Conservation (phyloP, 306 rosid genomes). For the Notholithocarpus densiflorus region DNA sequence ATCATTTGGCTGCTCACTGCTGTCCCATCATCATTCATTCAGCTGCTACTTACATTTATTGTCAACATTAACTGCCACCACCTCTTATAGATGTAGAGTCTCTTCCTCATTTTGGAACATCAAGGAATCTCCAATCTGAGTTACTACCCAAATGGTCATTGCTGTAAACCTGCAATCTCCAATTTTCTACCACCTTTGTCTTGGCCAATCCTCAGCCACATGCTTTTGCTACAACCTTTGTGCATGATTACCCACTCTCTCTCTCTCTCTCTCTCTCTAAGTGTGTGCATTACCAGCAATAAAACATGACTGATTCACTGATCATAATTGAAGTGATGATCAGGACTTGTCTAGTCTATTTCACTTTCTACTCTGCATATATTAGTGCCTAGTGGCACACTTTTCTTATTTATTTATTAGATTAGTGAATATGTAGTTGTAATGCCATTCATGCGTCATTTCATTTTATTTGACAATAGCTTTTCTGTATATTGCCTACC, state of each 20-base stretch:
- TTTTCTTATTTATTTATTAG: background rate
- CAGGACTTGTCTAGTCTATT: conserved; percentile 9
- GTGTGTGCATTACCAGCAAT: background rate
- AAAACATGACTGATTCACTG: background rate
- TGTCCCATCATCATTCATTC: background rate
- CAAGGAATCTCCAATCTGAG: conserved; percentile 1
- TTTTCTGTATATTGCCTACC: conserved; percentile 10
- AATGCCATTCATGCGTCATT: conserved; percentile 9
- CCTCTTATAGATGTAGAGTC: background rate
- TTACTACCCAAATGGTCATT: background rate
- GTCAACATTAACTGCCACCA: background rate
- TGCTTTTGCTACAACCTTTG: background rate
- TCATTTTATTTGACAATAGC: conserved; percentile 11
- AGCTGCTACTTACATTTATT: background rate
- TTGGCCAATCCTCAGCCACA: background rate
- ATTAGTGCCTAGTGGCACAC: no score
- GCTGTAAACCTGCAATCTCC: conserved; percentile 1
- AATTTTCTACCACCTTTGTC: background rate
- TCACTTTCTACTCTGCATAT: background rate
- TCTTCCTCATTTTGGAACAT: conserved; percentile 8
- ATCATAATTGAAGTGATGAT: background rate
- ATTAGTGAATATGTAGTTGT: conserved; percentile 10
- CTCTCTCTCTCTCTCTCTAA: background rate
- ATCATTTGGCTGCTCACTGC: background rate
- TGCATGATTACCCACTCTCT: background rate